phyloP scores from a whole-genome alignment of 371 early-diverging fungal genomes.

The Mortierella polycephala region DNA sequence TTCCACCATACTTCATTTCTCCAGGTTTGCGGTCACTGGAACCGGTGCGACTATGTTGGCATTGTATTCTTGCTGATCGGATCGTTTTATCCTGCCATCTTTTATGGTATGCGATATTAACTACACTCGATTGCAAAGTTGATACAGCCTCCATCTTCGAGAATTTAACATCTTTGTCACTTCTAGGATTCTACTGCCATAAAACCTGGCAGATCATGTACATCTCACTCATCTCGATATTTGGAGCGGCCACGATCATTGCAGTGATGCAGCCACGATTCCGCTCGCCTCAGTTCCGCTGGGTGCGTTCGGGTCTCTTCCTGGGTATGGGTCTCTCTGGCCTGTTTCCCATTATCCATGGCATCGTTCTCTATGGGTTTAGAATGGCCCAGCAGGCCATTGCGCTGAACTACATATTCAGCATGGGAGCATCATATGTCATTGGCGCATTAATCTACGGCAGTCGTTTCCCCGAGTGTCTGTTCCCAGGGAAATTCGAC shows the following conservation, averaged over 20 bases:
- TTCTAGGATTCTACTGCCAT: constrained; percentile 77
- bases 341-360: constrained; percentile 82
- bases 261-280: constrained; percentile 59
- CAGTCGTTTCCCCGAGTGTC: constrained; percentile 70
- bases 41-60: constrained; percentile 93
- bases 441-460: constrained; percentile 89
- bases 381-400: constrained; percentile 63
- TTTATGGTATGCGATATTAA: constrained; percentile 63
- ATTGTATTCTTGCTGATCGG: constrained; percentile 88
- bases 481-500: constrained; percentile 73
- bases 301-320: constrained; percentile 84
- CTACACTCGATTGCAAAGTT: too few relatives aligned
- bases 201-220: constrained; percentile 71
- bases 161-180: neutral
- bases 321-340: constrained; percentile 83
- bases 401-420: constrained; percentile 69
- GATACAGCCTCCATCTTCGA: neutral
- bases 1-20: constrained; percentile 15
- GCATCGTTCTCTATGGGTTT: constrained; percentile 74
- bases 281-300: constrained; percentile 81
- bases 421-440: constrained; percentile 86
- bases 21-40: constrained; percentile 64
- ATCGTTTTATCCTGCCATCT: constrained; percentile 81
- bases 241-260: constrained; percentile 69
- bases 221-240: constrained; percentile 66